A percentile compares a stretch with the other conserved stretches of the same genome.
These are phyloP conservation scores for Fagus crenata DNA, from an alignment of 306 rosid genomes.

Conservation along the genomic window DNA sequence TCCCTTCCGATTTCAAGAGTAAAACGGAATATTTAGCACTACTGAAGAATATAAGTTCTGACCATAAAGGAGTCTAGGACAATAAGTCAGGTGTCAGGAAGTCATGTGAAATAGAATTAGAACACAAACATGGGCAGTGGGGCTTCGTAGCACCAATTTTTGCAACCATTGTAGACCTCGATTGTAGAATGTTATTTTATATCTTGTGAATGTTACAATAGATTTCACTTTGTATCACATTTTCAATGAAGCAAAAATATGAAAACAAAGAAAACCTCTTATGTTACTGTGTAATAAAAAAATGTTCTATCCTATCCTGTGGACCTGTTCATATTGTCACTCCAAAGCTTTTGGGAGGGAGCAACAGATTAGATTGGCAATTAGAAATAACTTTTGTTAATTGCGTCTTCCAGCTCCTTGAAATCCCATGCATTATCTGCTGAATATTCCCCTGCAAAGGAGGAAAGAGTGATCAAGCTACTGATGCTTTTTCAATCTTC, in stretches of 20 bases:
- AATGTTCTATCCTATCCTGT: neutral
- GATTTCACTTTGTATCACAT: neutral
- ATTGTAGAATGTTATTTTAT: neutral
- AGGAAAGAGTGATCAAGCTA: slow-evolving; percentile 11
- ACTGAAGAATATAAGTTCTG: neutral
- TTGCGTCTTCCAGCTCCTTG: slow-evolving; percentile 78
- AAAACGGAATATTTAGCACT: no score
- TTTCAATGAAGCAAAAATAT: neutral
- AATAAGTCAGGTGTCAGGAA: neutral
- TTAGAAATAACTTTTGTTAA: slow-evolving; percentile 68
- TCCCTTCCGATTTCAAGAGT: no score
- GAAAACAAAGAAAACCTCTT: neutral
- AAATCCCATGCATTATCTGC: slow-evolving; percentile 97
- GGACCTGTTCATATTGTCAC: neutral
- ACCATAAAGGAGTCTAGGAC: neutral
- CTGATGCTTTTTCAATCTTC: neutral
- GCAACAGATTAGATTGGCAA: neutral
- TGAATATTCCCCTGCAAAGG: slow-evolving; percentile 68
- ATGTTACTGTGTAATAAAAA: neutral
- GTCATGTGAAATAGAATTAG: no score
- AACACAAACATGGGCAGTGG: no score
- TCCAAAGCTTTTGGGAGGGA: neutral
- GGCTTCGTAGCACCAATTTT: neutral
- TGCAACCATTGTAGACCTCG: neutral
- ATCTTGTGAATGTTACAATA: neutral